These are phyloP conservation scores for Russula virescens DNA, from an alignment of 768 basidiomycete genomes.

Conservation along the genomic window DNA sequence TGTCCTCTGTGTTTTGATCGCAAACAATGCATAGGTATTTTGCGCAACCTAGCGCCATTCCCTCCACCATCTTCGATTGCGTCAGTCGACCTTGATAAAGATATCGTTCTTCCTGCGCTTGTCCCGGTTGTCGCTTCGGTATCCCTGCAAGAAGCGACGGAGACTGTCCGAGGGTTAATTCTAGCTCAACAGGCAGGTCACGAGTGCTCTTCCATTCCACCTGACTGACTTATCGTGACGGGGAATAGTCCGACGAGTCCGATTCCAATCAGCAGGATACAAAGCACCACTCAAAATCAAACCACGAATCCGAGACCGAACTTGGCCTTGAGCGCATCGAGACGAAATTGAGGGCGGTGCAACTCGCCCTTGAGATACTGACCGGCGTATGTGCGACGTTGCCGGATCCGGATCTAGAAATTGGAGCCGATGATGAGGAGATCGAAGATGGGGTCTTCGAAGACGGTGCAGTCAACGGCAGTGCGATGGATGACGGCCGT, in stretches of 20 bases:
- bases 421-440: constrained; percentile 31
- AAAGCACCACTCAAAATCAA: constrained; percentile 39
- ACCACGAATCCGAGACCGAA: constrained; percentile 67
- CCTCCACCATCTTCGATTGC: constrained; percentile 61
- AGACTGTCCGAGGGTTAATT: constrained; percentile 47
- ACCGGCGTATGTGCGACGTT: constrained; percentile 85
- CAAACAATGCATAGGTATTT: constrained; percentile 49
- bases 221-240: not conserved
- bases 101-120: constrained; percentile 65
- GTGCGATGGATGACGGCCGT: constrained; percentile 32
- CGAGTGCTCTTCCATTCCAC: constrained; percentile 2
- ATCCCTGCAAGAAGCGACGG: constrained; percentile 47
- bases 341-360: constrained; percentile 61
- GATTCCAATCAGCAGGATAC: constrained; percentile 34
- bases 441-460: constrained; percentile 39
- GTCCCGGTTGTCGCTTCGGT: constrained; percentile 58
- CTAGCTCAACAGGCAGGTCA: constrained; percentile 47
- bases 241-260: constrained; percentile 44
- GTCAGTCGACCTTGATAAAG: constrained; percentile 61
- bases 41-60: constrained; percentile 72
- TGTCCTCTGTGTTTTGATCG: constrained; percentile 3
- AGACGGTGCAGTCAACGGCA: constrained; percentile 39
- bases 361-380: constrained; percentile 81
- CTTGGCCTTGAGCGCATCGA: constrained; percentile 71
- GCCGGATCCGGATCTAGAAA: constrained; percentile 60